Evolutionary conservation across 2,329 filamentous ascomycete species (phyloP).

Genomic region (Nemania sp.): DNA sequence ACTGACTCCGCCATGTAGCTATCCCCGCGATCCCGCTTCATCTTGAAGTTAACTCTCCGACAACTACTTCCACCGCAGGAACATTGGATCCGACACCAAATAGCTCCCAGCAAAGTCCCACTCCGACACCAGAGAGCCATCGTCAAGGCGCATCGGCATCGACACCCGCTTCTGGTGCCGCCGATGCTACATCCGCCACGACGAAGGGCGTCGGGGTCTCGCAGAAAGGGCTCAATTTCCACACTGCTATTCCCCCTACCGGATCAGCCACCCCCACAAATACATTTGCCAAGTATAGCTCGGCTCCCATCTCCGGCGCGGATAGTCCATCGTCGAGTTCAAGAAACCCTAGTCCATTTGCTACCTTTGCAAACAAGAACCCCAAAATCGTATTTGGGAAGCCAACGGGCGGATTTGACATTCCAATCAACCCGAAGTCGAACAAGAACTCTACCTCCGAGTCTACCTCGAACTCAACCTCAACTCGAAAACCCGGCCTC

Average conservation of each 20-base stretch:
- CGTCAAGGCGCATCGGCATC: background rate
- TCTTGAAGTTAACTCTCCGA: background rate
- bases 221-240: background rate
- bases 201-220: background rate
- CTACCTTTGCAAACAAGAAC: background rate
- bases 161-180: background rate
- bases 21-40: background rate
- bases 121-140: background rate
- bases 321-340: background rate
- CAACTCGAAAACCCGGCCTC: too few relatives aligned
- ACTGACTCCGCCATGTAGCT: constrained; percentile 8
- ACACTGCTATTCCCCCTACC: background rate
- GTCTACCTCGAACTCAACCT: too few relatives aligned
- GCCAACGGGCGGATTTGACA: background rate
- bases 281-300: background rate
- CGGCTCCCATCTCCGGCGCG: background rate
- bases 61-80: background rate
- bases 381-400: background rate
- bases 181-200: background rate
- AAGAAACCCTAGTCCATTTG: background rate
- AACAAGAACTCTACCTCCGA: background rate
- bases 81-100: background rate
- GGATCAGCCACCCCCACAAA: background rate
- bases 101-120: background rate
- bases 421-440: background rate